Percentiles rank a stretch among this genome's conserved stretches.
phyloP scores from a whole-genome alignment of 352 stramenopile genomes.

The Phytophthora foliorum region DNA sequence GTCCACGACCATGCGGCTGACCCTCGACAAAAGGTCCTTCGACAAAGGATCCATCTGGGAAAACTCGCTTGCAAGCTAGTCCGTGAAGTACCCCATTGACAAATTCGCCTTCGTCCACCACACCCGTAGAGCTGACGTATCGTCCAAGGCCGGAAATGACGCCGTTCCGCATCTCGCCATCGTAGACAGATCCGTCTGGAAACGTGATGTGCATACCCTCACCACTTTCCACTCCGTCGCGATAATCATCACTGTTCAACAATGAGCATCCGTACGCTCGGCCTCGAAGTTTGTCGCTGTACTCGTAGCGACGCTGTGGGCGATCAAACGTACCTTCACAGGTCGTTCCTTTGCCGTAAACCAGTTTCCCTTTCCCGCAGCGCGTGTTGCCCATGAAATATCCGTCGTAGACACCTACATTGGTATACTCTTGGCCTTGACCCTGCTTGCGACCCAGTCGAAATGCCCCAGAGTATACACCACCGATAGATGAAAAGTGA shows the following conservation, averaged over 20 bases:
- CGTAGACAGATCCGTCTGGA: conserved; percentile 69
- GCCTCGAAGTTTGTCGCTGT: conserved; percentile 50
- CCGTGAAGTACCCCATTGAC: conserved; percentile 67
- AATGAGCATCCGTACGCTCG: conserved; percentile 48
- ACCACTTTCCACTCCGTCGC: conserved; percentile 60
- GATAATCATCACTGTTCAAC: conserved; percentile 61
- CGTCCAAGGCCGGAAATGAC: conserved; percentile 59
- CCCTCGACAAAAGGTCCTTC: conserved; percentile 60
- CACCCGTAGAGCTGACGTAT: conserved; percentile 70
- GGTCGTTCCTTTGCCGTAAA: conserved; percentile 69
- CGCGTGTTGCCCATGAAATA: conserved; percentile 58
- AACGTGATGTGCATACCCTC: conserved; percentile 60
- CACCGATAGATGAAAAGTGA: conserved; percentile 72
- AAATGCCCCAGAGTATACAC: conserved; percentile 68
- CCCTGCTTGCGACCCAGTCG: conserved; percentile 63
- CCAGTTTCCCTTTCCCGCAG: conserved; percentile 56
- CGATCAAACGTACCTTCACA: conserved; percentile 58
- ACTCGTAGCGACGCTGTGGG: conserved; percentile 51
- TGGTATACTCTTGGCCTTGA: conserved; percentile 66
- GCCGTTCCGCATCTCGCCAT: conserved; percentile 73
- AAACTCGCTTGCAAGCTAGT: conserved; percentile 49
- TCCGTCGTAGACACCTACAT: conserved; percentile 71
- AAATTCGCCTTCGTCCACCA: conserved; percentile 75
- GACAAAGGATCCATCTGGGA: conserved; percentile 57
- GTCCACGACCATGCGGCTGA: conserved; percentile 54